A percentile compares a stretch with the other conserved stretches of the same genome.
phyloP scores from a whole-genome alignment of 495 filamentous ascomycete genomes.

The Xylaria curta region DNA sequence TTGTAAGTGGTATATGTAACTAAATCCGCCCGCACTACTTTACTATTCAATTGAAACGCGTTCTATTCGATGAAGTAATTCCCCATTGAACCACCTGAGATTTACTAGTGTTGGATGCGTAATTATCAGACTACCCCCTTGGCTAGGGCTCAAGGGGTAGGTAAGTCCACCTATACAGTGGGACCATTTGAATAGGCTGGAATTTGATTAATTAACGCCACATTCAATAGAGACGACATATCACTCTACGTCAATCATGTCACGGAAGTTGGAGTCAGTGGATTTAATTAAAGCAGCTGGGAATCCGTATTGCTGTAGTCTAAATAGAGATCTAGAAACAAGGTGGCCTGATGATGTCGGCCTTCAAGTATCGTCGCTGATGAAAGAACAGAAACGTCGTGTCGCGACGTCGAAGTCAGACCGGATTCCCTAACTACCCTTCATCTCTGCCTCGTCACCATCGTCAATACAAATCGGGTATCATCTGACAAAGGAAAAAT shows the following conservation, averaged over 20 bases:
- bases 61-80: too few species aligned
- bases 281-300: conserved; percentile 5
- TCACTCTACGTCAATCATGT: not conserved
- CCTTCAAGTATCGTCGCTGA: not conserved
- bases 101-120: too few species aligned
- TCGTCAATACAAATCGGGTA: not conserved
- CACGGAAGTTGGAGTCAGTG: not conserved
- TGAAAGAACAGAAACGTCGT: not conserved
- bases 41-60: too few species aligned
- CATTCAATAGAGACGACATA: not conserved
- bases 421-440: not conserved
- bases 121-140: too few species aligned
- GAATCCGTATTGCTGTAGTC: conserved; percentile 7
- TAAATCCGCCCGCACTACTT: too few species aligned
- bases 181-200: too few species aligned
- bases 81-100: too few species aligned
- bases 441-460: not conserved
- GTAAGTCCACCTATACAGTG: too few species aligned
- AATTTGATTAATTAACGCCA: too few species aligned
- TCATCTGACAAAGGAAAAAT: conserved; percentile 4
- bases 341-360: not conserved
- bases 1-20: too few species aligned
- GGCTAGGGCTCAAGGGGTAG: too few species aligned
- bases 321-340: not conserved
- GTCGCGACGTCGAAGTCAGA: not conserved